Base-by-base conservation (phyloP, 805 yeast genomes). In the Candida michaelii region DNA sequence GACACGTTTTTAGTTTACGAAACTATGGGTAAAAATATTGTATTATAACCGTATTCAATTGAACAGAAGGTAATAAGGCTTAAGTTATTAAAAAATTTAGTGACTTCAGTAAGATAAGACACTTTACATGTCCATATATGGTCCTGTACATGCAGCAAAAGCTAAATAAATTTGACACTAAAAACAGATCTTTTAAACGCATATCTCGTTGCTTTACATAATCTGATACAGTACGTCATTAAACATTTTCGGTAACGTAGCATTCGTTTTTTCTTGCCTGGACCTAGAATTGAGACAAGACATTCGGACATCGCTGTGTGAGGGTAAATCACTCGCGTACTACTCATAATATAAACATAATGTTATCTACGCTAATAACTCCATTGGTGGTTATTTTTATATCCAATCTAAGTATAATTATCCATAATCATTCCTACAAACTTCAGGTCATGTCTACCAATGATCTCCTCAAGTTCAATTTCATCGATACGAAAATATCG, bases 391-490 rank as follows among this genome's bases (percentile, higher is more conserved):
- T 34, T 29, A 14, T 34, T 3, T 10, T 23, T 4, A 21, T 34
- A 21, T 21, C 37, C 10, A 34, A 34, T 16, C 11, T 11, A 3
- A n/a, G n/a, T 4, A 34, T 34, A 11, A 5, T 23, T 6, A 13
- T 34, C 4, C 29, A 34, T 34, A 34, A 34, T 23, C 23, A 23
- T 23, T 23, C 37, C 3, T 23, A 34, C 19, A 34, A 21, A 24
- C 4, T 34, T 7, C 37, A 34, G 14, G 18, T 34, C 10, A 34
- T 19, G 37, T 34, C 37, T 9, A 34, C 11, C 10, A 13, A 6
- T 23, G 37, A 34, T 15, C n/a, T 34, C 4, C 13, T 34, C 5
- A 34, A 21, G 12, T 34, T 34, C 13, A 34, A 23, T 9, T 24
- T 24, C 14, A 21, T 24, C 4, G 32, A 36, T 27, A 27, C 25